Conservation (phyloP, 768 basidiomycete species). For the Calocybe gangraenosa region DNA sequence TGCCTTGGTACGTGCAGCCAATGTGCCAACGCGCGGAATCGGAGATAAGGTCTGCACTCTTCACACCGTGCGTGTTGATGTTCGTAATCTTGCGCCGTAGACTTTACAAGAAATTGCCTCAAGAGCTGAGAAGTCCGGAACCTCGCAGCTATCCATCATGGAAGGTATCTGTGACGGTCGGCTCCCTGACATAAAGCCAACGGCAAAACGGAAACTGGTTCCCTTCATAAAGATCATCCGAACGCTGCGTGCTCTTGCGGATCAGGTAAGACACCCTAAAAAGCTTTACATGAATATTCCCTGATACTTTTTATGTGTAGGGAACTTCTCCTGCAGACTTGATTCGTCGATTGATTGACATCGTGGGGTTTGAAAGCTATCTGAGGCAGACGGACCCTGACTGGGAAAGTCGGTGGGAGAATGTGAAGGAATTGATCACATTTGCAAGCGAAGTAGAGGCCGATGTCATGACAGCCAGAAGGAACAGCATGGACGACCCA, state of each 20-base stretch:
- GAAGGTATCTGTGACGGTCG: slow-evolving; percentile 62
- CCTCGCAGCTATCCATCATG: slow-evolving; percentile 53
- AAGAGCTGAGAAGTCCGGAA: slow-evolving; percentile 46
- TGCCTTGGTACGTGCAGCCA: slow-evolving; percentile 68
- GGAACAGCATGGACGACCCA: slow-evolving; percentile 3
- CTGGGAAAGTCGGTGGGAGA: slow-evolving; percentile 77
- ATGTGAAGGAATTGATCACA: slow-evolving; percentile 80
- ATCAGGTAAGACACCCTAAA: slow-evolving; percentile 36
- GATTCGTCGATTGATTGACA: slow-evolving; percentile 51
- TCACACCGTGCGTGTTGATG: too few relatives aligned
- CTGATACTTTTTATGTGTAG: slow-evolving; percentile 27
- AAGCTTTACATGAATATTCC: neutral
- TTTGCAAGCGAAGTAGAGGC: slow-evolving; percentile 59
- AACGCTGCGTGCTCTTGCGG: slow-evolving; percentile 46
- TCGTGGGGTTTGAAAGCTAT: slow-evolving; percentile 63
- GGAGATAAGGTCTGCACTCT: slow-evolving; percentile 63
- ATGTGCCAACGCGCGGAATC: slow-evolving; percentile 66
- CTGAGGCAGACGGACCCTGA: slow-evolving; percentile 71
- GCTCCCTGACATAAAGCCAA: slow-evolving; percentile 60
- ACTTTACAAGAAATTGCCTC: slow-evolving; percentile 55
- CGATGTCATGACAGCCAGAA: slow-evolving; percentile 15
- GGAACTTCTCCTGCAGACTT: slow-evolving; percentile 59
- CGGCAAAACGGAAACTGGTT: slow-evolving; percentile 58
- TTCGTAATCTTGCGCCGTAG: slow-evolving; percentile 26
- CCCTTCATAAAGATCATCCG: slow-evolving; percentile 57